Evolutionary conservation across 192 early-diverging fungal genomes (phyloP).

Genomic region (Coemansia aciculifera): DNA sequence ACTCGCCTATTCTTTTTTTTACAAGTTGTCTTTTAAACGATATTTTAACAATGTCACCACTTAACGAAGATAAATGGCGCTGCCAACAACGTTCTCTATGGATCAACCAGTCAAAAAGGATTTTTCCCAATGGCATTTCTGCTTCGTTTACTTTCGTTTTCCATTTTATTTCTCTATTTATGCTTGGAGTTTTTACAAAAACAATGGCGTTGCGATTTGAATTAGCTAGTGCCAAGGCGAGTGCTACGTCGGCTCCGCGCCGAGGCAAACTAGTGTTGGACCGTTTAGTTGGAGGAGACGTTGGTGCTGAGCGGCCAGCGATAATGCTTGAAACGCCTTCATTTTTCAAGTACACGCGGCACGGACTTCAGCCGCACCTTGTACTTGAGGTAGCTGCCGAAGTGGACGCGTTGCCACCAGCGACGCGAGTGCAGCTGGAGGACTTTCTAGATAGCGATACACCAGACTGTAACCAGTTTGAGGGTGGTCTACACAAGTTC

Average conservation of each 20-base stretch:
- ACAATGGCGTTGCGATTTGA: slow-evolving; percentile 47
- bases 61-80: no score
- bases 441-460: slow-evolving; percentile 43
- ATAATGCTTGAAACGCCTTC: slow-evolving; percentile 35
- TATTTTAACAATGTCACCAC: background rate
- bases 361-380: slow-evolving; percentile 51
- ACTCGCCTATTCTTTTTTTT: background rate
- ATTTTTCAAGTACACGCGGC: slow-evolving; percentile 50
- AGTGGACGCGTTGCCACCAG: slow-evolving; percentile 28
- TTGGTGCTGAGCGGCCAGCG: background rate
- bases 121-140: background rate
- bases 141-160: background rate
- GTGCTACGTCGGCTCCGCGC: slow-evolving; percentile 18
- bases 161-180: background rate
- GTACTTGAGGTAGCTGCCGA: slow-evolving; percentile 49
- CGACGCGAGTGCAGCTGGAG: slow-evolving; percentile 48
- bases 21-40: background rate
- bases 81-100: no score
- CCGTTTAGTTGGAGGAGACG: background rate
- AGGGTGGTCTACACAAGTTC: slow-evolving; percentile 30
- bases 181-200: background rate
- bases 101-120: background rate
- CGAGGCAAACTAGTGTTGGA: slow-evolving; percentile 28
- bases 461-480: slow-evolving; percentile 10
- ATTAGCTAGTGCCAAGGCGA: slow-evolving; percentile 4